Percentiles rank a stretch among this genome's conserved stretches.
Conservation (phyloP, 345 rosid species). For the Aquilaria sinensis region DNA sequence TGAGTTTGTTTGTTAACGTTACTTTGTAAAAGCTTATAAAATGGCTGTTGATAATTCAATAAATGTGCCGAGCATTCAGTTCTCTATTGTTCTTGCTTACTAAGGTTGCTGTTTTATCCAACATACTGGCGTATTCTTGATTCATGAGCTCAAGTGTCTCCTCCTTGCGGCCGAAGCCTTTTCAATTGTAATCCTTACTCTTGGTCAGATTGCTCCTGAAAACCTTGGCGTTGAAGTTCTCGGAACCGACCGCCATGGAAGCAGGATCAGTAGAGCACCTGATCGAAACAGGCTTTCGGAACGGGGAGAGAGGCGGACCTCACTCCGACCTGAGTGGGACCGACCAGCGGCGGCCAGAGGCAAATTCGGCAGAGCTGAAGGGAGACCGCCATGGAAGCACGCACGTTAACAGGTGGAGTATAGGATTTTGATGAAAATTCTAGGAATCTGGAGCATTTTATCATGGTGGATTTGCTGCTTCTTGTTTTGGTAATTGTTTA, state of each 20-base stretch:
- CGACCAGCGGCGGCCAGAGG: conserved; percentile 24
- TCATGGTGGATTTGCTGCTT: no score
- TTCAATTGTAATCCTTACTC: conserved; percentile 69
- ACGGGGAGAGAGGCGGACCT: conserved; percentile 17
- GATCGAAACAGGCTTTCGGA: conserved; percentile 32
- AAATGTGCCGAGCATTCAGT: no score
- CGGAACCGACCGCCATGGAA: conserved; percentile 38
- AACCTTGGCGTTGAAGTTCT: conserved; percentile 48
- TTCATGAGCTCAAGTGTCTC: conserved; percentile 78
- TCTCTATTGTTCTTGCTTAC: no score
- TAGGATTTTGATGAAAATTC: no score
- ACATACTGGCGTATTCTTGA: conserved; percentile 68
- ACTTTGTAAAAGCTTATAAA: no score
- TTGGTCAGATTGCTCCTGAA: conserved; percentile 67
- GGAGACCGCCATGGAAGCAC: conserved; percentile 45
- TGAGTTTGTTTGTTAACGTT: no score
- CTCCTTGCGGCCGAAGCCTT: conserved; percentile 73
- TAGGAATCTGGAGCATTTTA: no score
- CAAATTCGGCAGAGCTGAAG: conserved; percentile 57
- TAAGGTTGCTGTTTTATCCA: no score
- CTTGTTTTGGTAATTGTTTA: no score
- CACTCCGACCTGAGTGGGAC: conserved; percentile 19
- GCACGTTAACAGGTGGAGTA: no score
- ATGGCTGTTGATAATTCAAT: no score
- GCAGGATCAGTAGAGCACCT: conserved; percentile 49